A percentile compares a stretch with the other conserved stretches of the same genome.
phyloP scores from a whole-genome alignment of 139 green algal genomes.

The Chlorella sp. region DNA sequence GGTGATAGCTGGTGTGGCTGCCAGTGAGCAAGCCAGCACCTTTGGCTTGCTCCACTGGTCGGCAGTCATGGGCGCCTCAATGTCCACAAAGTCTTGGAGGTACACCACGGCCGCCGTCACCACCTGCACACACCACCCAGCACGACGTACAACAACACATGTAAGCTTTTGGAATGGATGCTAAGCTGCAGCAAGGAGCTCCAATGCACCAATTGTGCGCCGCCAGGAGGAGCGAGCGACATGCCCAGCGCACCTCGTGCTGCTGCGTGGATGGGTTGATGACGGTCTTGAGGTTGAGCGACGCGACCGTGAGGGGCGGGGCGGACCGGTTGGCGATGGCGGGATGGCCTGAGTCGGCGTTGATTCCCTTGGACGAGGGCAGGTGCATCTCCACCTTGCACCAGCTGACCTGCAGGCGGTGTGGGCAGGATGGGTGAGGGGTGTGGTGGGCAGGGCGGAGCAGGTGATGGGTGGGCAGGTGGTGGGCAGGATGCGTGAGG shows the following conservation, averaged over 20 bases:
- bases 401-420: conserved; percentile 72
- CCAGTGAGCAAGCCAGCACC: too few relatives aligned
- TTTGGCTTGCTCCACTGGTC: conserved; percentile 59
- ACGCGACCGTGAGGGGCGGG: conserved; percentile 78
- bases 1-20: too few relatives aligned
- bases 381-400: conserved; percentile 87
- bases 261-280: conserved; percentile 49
- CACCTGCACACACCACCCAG: conserved; percentile 50
- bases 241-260: conserved; percentile 20
- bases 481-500: not conserved
- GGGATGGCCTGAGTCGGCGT: conserved; percentile 8
- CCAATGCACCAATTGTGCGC: not conserved
- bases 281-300: conserved; percentile 84
- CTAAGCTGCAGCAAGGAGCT: not conserved
- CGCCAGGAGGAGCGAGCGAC: not conserved
- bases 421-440: too few relatives aligned
- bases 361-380: conserved; percentile 53
- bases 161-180: too few relatives aligned
- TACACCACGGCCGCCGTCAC: conserved; percentile 69
- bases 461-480: not conserved
- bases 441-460: not conserved
- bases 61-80: conserved; percentile 52
- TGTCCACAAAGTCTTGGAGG: conserved; percentile 30
- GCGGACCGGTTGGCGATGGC: conserved; percentile 22
- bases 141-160: too few relatives aligned